phyloP scores from a whole-genome alignment of 2,329 filamentous ascomycete genomes.

The Epichloe sylvatica region DNA sequence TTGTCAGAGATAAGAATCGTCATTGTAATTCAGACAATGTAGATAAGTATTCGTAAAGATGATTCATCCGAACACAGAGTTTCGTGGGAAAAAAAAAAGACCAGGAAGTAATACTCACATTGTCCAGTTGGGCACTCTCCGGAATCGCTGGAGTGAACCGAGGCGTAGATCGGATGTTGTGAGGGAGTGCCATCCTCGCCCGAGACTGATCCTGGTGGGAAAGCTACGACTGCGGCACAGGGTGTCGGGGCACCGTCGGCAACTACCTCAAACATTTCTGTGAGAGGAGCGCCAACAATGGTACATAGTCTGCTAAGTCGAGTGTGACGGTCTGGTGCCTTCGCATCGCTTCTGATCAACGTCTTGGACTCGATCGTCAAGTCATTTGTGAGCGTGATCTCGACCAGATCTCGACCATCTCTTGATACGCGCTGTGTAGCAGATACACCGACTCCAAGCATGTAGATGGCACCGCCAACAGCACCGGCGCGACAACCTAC shows the following conservation, averaged over 20 bases:
- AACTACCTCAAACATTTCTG: slow-evolving; percentile 51
- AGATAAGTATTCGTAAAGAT: slow-evolving; percentile 88
- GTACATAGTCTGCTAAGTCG: slow-evolving; percentile 48
- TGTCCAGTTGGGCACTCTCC: slow-evolving; percentile 81
- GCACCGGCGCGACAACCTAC: slow-evolving; percentile 81
- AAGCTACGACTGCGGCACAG: slow-evolving; percentile 56
- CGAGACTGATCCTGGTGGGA: slow-evolving; percentile 40
- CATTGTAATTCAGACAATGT: slow-evolving; percentile 97
- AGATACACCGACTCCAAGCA: slow-evolving; percentile 58
- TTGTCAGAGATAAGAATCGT: slow-evolving; percentile 80
- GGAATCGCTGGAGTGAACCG: slow-evolving; percentile 77
- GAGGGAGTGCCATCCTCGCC: slow-evolving; percentile 19
- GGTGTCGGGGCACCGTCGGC: slow-evolving; percentile 65
- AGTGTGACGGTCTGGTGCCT: slow-evolving; percentile 12
- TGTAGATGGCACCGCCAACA: slow-evolving; percentile 82
- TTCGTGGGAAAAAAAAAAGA: slow-evolving; percentile 9
- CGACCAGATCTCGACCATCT: slow-evolving; percentile 19
- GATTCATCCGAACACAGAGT: slow-evolving; percentile 65
- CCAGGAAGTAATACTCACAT: slow-evolving; percentile 51
- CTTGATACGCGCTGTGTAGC: slow-evolving; percentile 9
- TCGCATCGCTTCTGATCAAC: slow-evolving; percentile 33
- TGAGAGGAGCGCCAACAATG: slow-evolving; percentile 53
- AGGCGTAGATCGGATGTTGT: slow-evolving; percentile 38
- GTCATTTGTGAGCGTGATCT: slow-evolving; percentile 41
- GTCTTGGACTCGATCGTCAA: slow-evolving; percentile 40